These are phyloP conservation scores for Ogataea pilisensis DNA, from an alignment of 805 yeast genomes.

Conservation along the genomic window DNA sequence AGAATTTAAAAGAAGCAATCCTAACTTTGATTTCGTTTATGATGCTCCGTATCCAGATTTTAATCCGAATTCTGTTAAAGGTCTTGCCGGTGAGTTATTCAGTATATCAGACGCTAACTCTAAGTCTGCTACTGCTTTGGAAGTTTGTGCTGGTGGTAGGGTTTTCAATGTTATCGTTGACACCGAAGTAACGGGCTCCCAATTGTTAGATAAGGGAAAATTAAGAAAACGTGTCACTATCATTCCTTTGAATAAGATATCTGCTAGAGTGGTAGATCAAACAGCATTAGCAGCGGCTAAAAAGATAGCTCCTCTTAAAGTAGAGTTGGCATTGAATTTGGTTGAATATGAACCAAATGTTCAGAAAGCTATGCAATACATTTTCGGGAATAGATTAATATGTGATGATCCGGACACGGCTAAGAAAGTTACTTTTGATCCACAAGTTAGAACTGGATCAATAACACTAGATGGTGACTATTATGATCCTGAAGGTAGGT, in stretches of 20 bases:
- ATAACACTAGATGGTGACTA: conserved; percentile 91
- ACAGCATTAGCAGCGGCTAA: conserved; percentile 63
- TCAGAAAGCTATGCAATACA: conserved; percentile 79
- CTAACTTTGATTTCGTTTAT: conserved; percentile 74
- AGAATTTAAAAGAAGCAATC: conserved; percentile 54
- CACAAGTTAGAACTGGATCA: conserved; percentile 71
- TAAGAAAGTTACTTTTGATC: conserved; percentile 81
- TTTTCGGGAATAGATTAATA: conserved; percentile 85
- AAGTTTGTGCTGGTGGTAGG: conserved; percentile 91
- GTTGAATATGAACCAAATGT: conserved; percentile 72
- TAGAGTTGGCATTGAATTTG: conserved; percentile 82
- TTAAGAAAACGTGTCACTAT: conserved; percentile 81
- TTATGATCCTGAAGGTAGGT: conserved; percentile 93
- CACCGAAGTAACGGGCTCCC: conserved; percentile 78
- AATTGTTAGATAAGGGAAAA: conserved; percentile 71
- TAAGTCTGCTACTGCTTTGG: conserved; percentile 75
- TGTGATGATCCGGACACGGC: conserved; percentile 89
- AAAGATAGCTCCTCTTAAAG: conserved; percentile 73
- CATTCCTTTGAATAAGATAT: conserved; percentile 85
- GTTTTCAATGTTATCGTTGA: conserved; percentile 90
- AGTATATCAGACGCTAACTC: conserved; percentile 50
- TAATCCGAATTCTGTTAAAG: conserved; percentile 63
- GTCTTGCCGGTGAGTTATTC: conserved; percentile 86
- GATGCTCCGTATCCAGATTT: conserved; percentile 60
- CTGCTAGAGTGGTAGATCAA: conserved; percentile 51